A percentile compares a stretch with the other conserved stretches of the same genome.
These are phyloP conservation scores for Cryptosporidium tyzzeri DNA, from an alignment of 169 alveolate genomes.

Conservation along the genomic window DNA sequence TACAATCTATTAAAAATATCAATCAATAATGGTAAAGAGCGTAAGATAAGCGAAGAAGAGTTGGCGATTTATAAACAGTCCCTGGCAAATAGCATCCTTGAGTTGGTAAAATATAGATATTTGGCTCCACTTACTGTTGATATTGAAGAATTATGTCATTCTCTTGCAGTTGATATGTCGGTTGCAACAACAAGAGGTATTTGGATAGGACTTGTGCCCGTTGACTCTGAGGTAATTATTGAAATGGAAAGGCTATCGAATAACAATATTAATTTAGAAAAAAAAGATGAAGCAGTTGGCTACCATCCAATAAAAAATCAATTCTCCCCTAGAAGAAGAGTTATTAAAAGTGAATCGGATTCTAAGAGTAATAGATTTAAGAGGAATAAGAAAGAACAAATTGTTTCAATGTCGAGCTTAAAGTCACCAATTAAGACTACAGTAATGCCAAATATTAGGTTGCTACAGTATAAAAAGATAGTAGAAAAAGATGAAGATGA, in stretches of 20 bases:
- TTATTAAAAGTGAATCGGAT: background rate
- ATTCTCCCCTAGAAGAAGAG: constrained; percentile 42
- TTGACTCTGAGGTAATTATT: constrained; percentile 53
- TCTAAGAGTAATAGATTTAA: background rate
- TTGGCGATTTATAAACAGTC: constrained; percentile 1
- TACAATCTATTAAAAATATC: constrained; percentile 8
- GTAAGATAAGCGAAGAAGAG: constrained; percentile 2
- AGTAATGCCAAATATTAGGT: constrained; percentile 45
- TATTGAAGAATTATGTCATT: constrained; percentile 11
- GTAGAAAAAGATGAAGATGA: constrained; percentile 74
- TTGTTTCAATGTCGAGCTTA: constrained; percentile 3
- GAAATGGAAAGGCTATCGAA: constrained; percentile 36
- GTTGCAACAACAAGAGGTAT: constrained; percentile 60
- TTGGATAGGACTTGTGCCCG: constrained; percentile 69
- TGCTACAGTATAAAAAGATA: constrained; percentile 59
- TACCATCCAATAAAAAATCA: constrained; percentile 49
- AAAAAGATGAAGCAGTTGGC: constrained; percentile 23
- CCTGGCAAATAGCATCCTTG: background rate
- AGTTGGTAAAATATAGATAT: constrained; percentile 34
- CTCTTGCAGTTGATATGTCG: constrained; percentile 60
- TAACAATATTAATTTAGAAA: background rate
- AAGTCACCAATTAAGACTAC: constrained; percentile 58
- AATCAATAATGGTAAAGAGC: constrained; percentile 27
- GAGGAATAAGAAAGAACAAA: constrained; percentile 17
- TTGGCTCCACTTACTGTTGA: constrained; percentile 63